Percentiles rank a stretch among this genome's conserved stretches.
Conservation (phyloP, 2,329 filamentous ascomycete genomes). For the Beauveria caledonica region DNA sequence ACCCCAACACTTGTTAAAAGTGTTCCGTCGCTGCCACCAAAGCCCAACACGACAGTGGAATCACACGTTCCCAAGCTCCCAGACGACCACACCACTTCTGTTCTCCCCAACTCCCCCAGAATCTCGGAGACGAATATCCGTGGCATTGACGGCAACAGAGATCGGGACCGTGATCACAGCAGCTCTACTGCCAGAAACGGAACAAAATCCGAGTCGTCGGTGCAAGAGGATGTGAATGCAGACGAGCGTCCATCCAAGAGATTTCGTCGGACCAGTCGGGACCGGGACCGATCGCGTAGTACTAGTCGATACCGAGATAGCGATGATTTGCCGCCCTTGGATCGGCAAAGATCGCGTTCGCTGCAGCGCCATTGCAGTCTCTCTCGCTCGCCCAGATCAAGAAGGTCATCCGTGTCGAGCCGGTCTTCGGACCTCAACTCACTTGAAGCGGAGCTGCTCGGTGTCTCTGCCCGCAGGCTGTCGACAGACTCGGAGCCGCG, state of each 20-base stretch:
- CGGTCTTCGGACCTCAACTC: slow-evolving; percentile 11
- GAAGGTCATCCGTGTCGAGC: slow-evolving; percentile 7
- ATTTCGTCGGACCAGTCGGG: neutral
- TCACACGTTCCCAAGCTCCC: neutral
- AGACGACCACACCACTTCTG: neutral
- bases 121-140: neutral
- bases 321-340: neutral
- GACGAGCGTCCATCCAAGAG: neutral
- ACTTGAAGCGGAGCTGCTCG: slow-evolving; percentile 11
- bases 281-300: slow-evolving; percentile 4
- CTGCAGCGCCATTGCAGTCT: neutral
- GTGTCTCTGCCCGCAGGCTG: slow-evolving; percentile 1
- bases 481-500: slow-evolving; percentile 4
- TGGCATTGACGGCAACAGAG: neutral
- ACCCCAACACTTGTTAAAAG: neutral
- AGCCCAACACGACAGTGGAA: neutral
- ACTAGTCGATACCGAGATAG: neutral
- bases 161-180: neutral
- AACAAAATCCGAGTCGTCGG: neutral
- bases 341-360: slow-evolving; percentile 1
- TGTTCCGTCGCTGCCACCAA: slow-evolving; percentile 4
- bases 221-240: neutral
- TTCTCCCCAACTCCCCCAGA: neutral
- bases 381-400: neutral
- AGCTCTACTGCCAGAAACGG: neutral